These are phyloP conservation scores for Mortierella sp. DNA, from an alignment of 371 early-diverging fungal species.

Conservation along the genomic window DNA sequence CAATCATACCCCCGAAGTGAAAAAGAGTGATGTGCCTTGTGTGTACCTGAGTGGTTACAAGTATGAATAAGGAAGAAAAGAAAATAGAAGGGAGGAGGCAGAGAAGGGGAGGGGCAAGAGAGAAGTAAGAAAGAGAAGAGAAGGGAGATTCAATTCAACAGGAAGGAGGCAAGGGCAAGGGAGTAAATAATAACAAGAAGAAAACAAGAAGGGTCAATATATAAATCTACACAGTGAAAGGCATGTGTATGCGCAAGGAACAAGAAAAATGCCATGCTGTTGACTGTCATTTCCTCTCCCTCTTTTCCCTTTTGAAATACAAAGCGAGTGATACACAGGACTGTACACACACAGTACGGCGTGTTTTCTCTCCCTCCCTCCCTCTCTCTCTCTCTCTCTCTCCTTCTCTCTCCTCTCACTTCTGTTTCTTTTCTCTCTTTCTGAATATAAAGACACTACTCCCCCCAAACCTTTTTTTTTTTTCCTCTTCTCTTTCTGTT, in stretches of 20 bases:
- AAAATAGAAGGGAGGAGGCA: neutral
- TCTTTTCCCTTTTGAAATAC: neutral
- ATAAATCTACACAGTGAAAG: neutral
- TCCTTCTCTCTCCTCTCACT: neutral
- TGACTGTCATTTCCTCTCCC: neutral
- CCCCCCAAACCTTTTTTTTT: neutral
- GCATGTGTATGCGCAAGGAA: neutral
- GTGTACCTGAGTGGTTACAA: neutral
- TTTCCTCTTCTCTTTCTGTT: neutral
- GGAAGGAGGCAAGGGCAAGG: neutral
- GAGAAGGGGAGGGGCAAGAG: neutral
- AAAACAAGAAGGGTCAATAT: neutral
- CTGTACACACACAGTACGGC: neutral
- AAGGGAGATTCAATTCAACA: neutral
- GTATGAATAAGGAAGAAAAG: neutral
- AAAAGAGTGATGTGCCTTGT: neutral
- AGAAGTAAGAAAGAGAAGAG: neutral
- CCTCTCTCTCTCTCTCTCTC: no score
- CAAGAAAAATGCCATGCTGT: conserved; percentile 21
- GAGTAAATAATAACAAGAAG: neutral
- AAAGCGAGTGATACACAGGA: neutral
- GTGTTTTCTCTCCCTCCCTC: neutral
- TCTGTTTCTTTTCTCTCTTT: neutral
- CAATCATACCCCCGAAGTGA: neutral
- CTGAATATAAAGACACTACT: neutral